Evolutionary conservation across 1,139 yeast species (phyloP), one percentile per base, ranked within the genome.

Genomic region (Kurtzmaniella quercitrusa): DNA sequence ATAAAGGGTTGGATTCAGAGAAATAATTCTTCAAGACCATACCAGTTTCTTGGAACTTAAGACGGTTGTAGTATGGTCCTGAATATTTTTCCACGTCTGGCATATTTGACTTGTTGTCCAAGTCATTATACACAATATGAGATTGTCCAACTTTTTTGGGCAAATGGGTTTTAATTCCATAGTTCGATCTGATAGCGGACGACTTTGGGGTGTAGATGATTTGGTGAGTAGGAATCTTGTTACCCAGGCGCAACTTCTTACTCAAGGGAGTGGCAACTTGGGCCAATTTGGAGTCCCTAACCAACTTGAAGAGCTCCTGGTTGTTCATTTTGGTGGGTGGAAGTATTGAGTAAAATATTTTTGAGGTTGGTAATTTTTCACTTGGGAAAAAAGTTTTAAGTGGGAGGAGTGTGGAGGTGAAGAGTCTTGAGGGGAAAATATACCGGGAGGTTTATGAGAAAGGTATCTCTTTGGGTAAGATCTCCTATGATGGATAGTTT

Each of bases 51-150:
- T 72, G 75, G 50, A 70, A 73, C 54, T 70, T 70, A 46, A 66
- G 48, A 42, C 75, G 56, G 45, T 63, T 69, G 52, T 70, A 68
- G 49, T 62, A 58, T 36, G 63, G 57, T 3, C 77, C 75, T 0
- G 74, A 60, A 48, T 63, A 66, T 47, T 70, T 71, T 50, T 73
- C 78, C 10, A 73, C 76, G 56, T 73, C 78, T 1, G 78, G 77
- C 73, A 73, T 72, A 48, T 64, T 68, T 47, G 60, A 64, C 45
- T 56, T 54, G 52, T 73, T 73, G 52, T 73, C 78, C 29, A 73
- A 62, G 51, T 73, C 73, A 53, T 73, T 73, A 57, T 57, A 70
- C 8, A 71, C 70, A 36, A 73, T 68, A 47, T 69, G 71, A 3
- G 75, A 64, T 44, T 56, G 56, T 2, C 78, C 77, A 42, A 72